Evolutionary conservation across 345 rosid species (phyloP), one percentile per base, ranked within the genome.

Genomic region (Hibiscus syriacus): DNA sequence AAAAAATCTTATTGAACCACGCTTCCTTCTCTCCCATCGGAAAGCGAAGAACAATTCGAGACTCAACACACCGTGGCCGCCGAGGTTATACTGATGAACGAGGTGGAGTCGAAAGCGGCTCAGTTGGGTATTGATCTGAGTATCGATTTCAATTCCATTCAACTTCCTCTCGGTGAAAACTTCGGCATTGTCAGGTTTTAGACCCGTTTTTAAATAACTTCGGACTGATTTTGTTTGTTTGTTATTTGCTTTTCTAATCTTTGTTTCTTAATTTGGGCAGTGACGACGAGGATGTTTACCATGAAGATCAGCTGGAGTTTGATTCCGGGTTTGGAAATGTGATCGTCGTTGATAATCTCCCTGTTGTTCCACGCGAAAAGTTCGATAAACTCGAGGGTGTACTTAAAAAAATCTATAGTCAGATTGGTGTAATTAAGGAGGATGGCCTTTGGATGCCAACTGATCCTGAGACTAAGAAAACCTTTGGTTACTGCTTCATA

Each of bases 381-480:
- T 93, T 87, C 53, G 94, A 87, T 77, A 93, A 89, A 68, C 88
- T 93, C 4, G 97, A 90, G 74, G 89, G 88, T 17, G 98, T 93
- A 2, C 60, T 93, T 56, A 81, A 84, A 3, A 93, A 93, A 73
- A 87, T 93, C 57, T 93, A 88, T 66, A 59, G 80, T 54, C 96
- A 89, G 82, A 79, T 89, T 48, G 97, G 97, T 32, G 83, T 83
- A 2, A 89, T 93, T 64, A 93, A 85, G 83, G 94, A 90, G 29
- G 84, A 80, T 34, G 98, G 98, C 0, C 76, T 93, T 9, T 86
- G 88, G 92, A 93, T 93, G 97, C 98, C 98, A 1, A 67, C 85
- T 58, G 94, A 90, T 75, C 79, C 90, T 4, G 80, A 81, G 6
- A 83, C 89, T 1, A 78, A 79, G 20, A 81, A 73, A 75, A 81